phyloP scores from a whole-genome alignment of 1,284 basidiomycete species.

The Trametes versicolor region DNA sequence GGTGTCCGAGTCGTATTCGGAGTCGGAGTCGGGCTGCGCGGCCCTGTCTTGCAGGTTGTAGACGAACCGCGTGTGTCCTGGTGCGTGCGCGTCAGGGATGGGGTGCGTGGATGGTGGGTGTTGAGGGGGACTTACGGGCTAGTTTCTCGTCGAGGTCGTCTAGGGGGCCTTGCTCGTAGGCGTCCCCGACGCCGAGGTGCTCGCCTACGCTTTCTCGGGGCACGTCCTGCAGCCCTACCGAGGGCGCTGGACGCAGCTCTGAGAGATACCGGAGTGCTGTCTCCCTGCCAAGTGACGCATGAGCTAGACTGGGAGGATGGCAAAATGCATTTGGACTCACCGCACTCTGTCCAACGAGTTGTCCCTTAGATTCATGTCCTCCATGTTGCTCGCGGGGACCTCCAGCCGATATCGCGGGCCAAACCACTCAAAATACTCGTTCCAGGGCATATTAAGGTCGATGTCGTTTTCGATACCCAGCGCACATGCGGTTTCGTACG shows the following conservation, averaged over 20 bases:
- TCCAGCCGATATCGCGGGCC: slow-evolving; percentile 95
- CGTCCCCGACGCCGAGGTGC: slow-evolving; percentile 68
- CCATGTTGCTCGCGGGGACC: slow-evolving; percentile 93
- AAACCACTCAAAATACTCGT: slow-evolving; percentile 98
- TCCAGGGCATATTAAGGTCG: slow-evolving; percentile 90
- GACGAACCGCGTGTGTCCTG: slow-evolving; percentile 72
- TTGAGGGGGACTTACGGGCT: slow-evolving; percentile 67
- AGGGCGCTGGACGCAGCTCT: slow-evolving; percentile 85
- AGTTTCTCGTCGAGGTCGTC: slow-evolving; percentile 74
- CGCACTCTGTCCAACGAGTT: slow-evolving; percentile 85
- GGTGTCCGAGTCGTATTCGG: slow-evolving; percentile 55
- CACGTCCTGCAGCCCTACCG: slow-evolving; percentile 88
- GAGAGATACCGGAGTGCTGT: slow-evolving; percentile 84
- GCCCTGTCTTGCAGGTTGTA: slow-evolving; percentile 65
- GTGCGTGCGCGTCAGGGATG: background rate
- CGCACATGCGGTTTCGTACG: slow-evolving; percentile 96
- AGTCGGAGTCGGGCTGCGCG: slow-evolving; percentile 48
- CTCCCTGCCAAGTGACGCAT: slow-evolving; percentile 51
- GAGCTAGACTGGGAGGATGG: background rate
- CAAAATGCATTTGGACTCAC: slow-evolving; percentile 50
- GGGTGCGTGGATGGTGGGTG: background rate
- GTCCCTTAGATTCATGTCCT: slow-evolving; percentile 90
- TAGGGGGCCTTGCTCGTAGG: slow-evolving; percentile 48
- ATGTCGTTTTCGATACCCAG: slow-evolving; percentile 85
- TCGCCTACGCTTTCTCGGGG: slow-evolving; percentile 74